These are phyloP conservation scores for Barnettozyma populi DNA, from an alignment of 805 yeast species.

Conservation along the genomic window DNA sequence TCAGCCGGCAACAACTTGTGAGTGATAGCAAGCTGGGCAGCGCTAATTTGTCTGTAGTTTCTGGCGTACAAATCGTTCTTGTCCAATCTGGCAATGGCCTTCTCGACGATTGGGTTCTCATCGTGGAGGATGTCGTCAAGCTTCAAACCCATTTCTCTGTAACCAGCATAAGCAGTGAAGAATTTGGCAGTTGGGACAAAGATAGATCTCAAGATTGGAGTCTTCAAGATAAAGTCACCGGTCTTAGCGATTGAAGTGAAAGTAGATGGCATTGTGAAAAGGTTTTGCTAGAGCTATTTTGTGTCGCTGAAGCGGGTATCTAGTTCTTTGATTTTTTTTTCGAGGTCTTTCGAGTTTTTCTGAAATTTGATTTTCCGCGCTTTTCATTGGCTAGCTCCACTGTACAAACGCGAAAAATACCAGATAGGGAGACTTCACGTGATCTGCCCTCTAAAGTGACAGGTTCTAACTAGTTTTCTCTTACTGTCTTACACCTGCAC, in stretches of 20 bases:
- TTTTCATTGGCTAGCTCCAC: conserved; percentile 9
- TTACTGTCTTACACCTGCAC: too few relatives aligned
- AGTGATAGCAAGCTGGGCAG: conserved; percentile 80
- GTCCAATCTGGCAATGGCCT: conserved; percentile 85
- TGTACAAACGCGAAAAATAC: neutral
- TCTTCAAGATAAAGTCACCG: conserved; percentile 73
- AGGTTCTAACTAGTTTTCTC: neutral
- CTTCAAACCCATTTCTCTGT: conserved; percentile 91
- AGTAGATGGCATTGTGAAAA: conserved; percentile 4
- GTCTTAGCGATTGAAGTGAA: conserved; percentile 62
- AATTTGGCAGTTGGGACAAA: conserved; percentile 75
- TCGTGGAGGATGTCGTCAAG: conserved; percentile 84
- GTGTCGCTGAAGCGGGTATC: neutral
- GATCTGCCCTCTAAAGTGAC: neutral
- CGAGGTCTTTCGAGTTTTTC: neutral
- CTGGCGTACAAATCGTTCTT: conserved; percentile 81
- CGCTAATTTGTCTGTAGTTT: conserved; percentile 86
- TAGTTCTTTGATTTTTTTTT: conserved; percentile 1
- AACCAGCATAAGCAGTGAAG: conserved; percentile 74
- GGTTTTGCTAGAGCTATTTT: neutral
- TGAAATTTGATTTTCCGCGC: conserved; percentile 8
- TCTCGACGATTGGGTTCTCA: conserved; percentile 82
- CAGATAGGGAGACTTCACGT: conserved; percentile 1
- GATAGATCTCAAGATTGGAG: conserved; percentile 72
- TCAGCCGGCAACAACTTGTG: conserved; percentile 80